Base-by-base conservation (phyloP, 225 moss, liverwort and hornwort species). In the Lunularia cruciata region DNA sequence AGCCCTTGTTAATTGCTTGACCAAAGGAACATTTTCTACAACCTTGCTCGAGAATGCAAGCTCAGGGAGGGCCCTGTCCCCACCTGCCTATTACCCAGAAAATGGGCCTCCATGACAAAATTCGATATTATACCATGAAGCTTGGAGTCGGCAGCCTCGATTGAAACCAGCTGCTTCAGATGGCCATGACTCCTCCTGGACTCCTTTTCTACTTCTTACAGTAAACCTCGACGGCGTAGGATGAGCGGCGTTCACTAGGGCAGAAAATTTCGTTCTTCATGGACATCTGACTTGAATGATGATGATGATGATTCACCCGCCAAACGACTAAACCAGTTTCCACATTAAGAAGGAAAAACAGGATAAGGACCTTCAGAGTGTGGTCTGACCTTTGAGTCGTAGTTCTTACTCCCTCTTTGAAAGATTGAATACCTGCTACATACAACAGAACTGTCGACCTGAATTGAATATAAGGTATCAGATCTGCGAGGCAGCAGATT, bases 311-410 rank as follows among this genome's bases (percentile, higher is more conserved):
- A n/a, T n/a, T n/a, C n/a, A n/a, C 8, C 8, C 60, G 18, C 37
- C 19, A 13, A 42, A 42, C 31, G 9, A 59, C 31, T 8, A 37
- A 35, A 8, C 35, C 35, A 36, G 54, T 54, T 54, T 27, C 25
- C 26, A 40, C n/a, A n/a, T n/a, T n/a, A n/a, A n/a, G n/a, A n/a
- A n/a, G 19, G 22, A 18, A 59, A 19, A n/a, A 19, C 59, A 39
- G 62, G 40, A 62, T 26, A 27, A 39, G 42, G 37, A 62, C 37
- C 38, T 62, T 62, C 25, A 62, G 40, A 20, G 35, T 22, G 35
- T 26, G 25, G 11, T 42, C 62, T 40, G 39, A 23, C 40, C 31
- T 60, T n/a, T 60, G 59, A 34, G 35, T 60, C 59, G 56, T 25
- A 55, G 36, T 37, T 37, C 59, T 60, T 2, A 60, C 18, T 60